phyloP scores from a whole-genome alignment of 306 rosid species.

The Trichosanthes truncata region DNA sequence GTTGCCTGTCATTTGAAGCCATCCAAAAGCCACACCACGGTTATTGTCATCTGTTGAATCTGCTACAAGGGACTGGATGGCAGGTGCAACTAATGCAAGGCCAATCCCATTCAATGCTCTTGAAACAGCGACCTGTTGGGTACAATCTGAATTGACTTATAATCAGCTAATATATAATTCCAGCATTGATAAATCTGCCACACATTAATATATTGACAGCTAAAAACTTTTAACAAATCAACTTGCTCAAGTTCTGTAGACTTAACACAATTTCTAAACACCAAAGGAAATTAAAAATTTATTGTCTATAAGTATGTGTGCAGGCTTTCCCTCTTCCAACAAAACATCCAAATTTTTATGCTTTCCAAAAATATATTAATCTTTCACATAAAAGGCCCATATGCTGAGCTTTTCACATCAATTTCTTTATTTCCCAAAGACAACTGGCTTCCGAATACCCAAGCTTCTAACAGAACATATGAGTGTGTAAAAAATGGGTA shows the following conservation, averaged over 20 bases:
- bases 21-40: conserved; percentile 92
- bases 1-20: conserved; percentile 87
- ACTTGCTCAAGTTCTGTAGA: not conserved
- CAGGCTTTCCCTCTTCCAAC: conserved; percentile 1
- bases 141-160: conserved; percentile 26
- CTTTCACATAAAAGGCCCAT: not conserved
- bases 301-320: not conserved
- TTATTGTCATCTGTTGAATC: conserved; percentile 73
- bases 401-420: not conserved
- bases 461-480: not conserved
- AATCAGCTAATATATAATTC: conserved; percentile 21
- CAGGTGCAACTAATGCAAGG: conserved; percentile 84
- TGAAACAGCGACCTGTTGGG: conserved; percentile 70
- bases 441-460: not conserved
- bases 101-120: conserved; percentile 93
- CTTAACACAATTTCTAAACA: not conserved
- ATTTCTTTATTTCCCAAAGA: not conserved
- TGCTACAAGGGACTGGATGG: conserved; percentile 92
- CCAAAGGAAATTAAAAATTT: not conserved
- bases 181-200: conserved; percentile 8
- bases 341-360: not conserved
- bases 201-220: not conserved
- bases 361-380: not conserved
- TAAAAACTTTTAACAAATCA: not conserved
- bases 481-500: not conserved